Percentiles rank a stretch among this genome's conserved stretches.
Evolutionary conservation across 208 protist genomes (phyloP).

Genomic region (Kentomonas sorsogonicus): DNA sequence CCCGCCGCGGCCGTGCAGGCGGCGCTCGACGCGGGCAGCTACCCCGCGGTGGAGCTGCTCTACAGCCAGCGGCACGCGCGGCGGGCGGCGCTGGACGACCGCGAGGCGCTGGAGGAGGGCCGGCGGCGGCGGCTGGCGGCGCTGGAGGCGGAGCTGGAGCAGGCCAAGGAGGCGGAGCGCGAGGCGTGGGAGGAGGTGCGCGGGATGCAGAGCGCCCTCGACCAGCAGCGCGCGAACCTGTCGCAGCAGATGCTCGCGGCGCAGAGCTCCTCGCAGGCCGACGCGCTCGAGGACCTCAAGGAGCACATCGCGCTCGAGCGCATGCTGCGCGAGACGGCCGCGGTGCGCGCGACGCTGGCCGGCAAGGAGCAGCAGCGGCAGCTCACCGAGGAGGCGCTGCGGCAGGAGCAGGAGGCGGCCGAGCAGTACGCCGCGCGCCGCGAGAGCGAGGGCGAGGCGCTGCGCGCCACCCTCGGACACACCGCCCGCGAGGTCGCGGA

Average conservation of each 20-base stretch:
- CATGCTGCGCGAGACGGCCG: constrained; percentile 2
- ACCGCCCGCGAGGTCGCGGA: neutral
- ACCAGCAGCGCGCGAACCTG: constrained; percentile 7
- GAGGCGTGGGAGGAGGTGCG: constrained; percentile 4
- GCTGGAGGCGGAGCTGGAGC: constrained; percentile 9
- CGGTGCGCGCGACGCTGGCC: neutral
- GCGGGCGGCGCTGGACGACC: constrained; percentile 2
- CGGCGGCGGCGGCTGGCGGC: constrained; percentile 4
- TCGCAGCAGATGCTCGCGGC: constrained; percentile 7
- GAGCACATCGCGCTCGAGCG: constrained; percentile 7
- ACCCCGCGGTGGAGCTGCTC: constrained; percentile 10
- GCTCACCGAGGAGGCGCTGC: neutral
- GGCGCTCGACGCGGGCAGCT: constrained; percentile 14
- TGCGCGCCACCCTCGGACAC: neutral
- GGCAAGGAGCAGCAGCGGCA: neutral
- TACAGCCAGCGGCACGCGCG: constrained; percentile 7
- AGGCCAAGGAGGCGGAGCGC: constrained; percentile 11
- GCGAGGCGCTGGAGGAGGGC: neutral
- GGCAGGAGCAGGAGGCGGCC: constrained; percentile 10
- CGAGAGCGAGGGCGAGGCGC: neutral
- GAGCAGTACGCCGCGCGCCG: constrained; percentile 3
- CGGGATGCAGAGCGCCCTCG: constrained; percentile 5
- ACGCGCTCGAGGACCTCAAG: constrained; percentile 11
- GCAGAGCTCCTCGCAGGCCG: constrained; percentile 11
- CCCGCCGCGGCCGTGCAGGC: constrained; percentile 13